Conservation (phyloP, 2,329 filamentous ascomycete species). For the Sordariomycetes sp. region DNA sequence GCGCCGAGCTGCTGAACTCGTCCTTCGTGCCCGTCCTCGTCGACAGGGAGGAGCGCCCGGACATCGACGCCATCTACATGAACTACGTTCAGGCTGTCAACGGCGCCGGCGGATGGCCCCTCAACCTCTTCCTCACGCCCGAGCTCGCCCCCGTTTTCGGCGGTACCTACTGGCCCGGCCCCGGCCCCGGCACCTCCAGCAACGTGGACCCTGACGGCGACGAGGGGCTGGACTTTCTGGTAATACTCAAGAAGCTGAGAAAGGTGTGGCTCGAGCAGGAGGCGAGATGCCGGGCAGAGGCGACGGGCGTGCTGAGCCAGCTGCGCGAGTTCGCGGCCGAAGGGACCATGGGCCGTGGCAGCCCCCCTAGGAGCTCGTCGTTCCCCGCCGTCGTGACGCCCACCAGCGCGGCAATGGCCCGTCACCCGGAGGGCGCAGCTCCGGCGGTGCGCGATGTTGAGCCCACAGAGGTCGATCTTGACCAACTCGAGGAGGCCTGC, state of each 20-base stretch:
- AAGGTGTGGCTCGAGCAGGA: conserved; percentile 73
- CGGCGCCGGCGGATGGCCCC: conserved; percentile 80
- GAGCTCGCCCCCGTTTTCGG: conserved; percentile 90
- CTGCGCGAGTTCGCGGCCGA: conserved; percentile 81
- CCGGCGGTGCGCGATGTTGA: conserved; percentile 9
- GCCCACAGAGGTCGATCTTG: conserved; percentile 69
- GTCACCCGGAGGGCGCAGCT: neutral
- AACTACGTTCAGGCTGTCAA: conserved; percentile 94
- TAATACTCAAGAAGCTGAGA: conserved; percentile 67
- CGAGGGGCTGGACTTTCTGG: conserved; percentile 62
- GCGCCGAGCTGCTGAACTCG: conserved; percentile 72
- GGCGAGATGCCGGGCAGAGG: conserved; percentile 68
- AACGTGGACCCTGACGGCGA: conserved; percentile 23
- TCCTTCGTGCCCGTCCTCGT: conserved; percentile 86
- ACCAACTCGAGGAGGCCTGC: conserved; percentile 83
- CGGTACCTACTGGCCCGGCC: conserved; percentile 89
- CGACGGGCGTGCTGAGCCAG: conserved; percentile 68
- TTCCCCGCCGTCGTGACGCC: conserved; percentile 4
- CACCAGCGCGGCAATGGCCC: neutral
- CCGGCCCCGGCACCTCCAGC: conserved; percentile 40
- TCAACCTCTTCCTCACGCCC: conserved; percentile 94
- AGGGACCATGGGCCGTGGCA: conserved; percentile 49
- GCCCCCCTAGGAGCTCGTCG: neutral
- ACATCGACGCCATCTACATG: conserved; percentile 95
- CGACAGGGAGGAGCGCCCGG: conserved; percentile 85